Conservation (phyloP, 208 protist species). For the Polymyxa betae region DNA sequence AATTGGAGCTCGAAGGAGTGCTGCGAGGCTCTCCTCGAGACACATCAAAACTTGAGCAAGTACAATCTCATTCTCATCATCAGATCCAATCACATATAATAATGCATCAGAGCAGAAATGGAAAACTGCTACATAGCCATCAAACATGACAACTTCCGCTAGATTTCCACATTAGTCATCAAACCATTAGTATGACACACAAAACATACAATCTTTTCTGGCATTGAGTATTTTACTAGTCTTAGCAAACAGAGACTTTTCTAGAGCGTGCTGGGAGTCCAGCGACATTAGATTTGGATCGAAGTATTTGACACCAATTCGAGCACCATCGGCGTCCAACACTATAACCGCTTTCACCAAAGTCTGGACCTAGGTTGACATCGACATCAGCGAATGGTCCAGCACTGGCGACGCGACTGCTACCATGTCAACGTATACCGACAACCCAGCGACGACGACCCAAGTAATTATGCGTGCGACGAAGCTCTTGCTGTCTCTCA, state of each 20-base stretch:
- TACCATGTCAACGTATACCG: no score
- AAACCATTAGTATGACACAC: neutral
- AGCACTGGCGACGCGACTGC: no score
- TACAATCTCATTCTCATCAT: slow-evolving; percentile 19
- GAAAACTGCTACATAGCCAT: slow-evolving; percentile 12
- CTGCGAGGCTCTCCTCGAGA: slow-evolving; percentile 23
- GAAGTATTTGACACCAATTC: slow-evolving; percentile 52
- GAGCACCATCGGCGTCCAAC: neutral
- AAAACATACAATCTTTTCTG: neutral
- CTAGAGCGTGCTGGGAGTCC: neutral
- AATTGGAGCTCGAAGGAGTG: slow-evolving; percentile 19
- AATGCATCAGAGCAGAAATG: slow-evolving; percentile 7
- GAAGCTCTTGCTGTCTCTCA: no score
- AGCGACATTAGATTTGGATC: slow-evolving; percentile 11
- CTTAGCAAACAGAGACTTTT: neutral
- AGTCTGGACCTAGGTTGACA: slow-evolving; percentile 29
- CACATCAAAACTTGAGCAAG: slow-evolving; percentile 23
- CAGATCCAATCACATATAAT: neutral
- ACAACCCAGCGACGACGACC: no score
- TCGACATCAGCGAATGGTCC: no score
- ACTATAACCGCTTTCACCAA: neutral
- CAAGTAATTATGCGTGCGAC: no score
- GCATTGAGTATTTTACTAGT: neutral
- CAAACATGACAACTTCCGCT: slow-evolving; percentile 47
- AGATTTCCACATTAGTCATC: neutral